These are phyloP conservation scores for Phytophthora citricola DNA, from an alignment of 352 stramenopile species.

Conservation along the genomic window DNA sequence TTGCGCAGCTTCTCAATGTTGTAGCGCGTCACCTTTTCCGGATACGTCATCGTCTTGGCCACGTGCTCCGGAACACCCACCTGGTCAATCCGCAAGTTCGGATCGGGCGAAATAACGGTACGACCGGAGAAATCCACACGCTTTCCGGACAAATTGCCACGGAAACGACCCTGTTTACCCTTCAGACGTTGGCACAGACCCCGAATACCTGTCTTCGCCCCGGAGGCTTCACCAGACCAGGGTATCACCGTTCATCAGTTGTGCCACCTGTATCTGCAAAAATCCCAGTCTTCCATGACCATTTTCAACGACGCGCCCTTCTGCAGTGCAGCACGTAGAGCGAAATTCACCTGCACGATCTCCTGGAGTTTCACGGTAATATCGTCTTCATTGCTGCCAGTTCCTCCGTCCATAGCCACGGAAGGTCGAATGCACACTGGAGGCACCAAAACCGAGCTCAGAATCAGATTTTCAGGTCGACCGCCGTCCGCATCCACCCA, in stretches of 20 bases:
- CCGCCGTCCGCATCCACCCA: conserved; percentile 96
- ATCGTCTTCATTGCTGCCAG: conserved; percentile 98
- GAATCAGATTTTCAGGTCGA: conserved; percentile 97
- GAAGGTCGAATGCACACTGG: conserved; percentile 99
- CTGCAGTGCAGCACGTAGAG: conserved; percentile 93
- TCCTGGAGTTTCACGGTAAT: conserved; percentile 99
- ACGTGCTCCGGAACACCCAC: conserved; percentile 96
- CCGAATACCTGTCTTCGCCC: conserved; percentile 94
- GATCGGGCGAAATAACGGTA: conserved; percentile 99
- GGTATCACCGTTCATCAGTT: conserved; percentile 99
- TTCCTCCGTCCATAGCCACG: conserved; percentile 97
- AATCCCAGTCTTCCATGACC: conserved; percentile 99
- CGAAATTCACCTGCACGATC: conserved; percentile 99
- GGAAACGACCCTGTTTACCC: conserved; percentile 97
- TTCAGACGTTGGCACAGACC: conserved; percentile 98
- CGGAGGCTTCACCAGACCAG: conserved; percentile 95
- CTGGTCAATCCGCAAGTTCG: conserved; percentile 96
- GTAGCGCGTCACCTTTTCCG: conserved; percentile 96
- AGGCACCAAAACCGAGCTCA: conserved; percentile 97
- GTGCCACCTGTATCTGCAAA: conserved; percentile 97
- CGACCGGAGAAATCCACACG: conserved; percentile 99
- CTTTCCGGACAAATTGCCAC: conserved; percentile 99
- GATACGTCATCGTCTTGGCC: conserved; percentile 99
- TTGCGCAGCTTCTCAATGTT: conserved; percentile 98
- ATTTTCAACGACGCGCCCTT: conserved; percentile 97